Evolutionary conservation across 805 yeast genomes (phyloP), one percentile per base, ranked within the genome.

Genomic region (Spathaspora girioi): DNA sequence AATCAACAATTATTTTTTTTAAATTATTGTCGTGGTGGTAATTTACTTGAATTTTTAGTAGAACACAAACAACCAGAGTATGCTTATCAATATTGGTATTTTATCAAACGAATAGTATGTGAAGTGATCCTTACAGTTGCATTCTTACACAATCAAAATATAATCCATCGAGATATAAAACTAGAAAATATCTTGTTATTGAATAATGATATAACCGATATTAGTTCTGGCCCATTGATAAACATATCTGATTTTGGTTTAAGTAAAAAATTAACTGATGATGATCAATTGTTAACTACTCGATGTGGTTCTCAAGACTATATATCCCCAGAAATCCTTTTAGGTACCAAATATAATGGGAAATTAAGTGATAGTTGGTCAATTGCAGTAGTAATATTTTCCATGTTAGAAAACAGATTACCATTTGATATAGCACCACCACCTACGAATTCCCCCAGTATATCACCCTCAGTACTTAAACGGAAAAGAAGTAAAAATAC

Each of bases 231-330:
- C 7, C 44, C 49, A 10, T 49, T 75, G 78, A 47, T 54, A 84
- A 15, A 81, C 83, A 1, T 84, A 82, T 85, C 96, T 0, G 99
- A 94, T 72, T 86, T 94, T 68, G 99, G 99, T 0, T 77, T 94
- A 26, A 86, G 96, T 10, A 84, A 90, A 59, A 72, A 76, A 47
- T 78, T 93, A 20, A 82, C 79, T 47, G 79, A 82, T 1, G 76
- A 72, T 1, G 73, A 80, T 56, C 87, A 90, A 23, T 59, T 86
- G 51, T 75, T 96, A 23, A 79, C 88, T 2, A 93, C 98, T 1
- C 71, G 98, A 54, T 94, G 99, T 67, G 99, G 99, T 0, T 89
- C 97, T 1, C 97, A 89, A 56, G 99, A 94, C 65, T 94, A 94
- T 61, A 96, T 94, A 6, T 86, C 97, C 0, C 99, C 99, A 0